Evolutionary conservation across 1,284 basidiomycete species (phyloP), one percentile per base, ranked within the genome.

Genomic region (Sporisorium graminicola): DNA sequence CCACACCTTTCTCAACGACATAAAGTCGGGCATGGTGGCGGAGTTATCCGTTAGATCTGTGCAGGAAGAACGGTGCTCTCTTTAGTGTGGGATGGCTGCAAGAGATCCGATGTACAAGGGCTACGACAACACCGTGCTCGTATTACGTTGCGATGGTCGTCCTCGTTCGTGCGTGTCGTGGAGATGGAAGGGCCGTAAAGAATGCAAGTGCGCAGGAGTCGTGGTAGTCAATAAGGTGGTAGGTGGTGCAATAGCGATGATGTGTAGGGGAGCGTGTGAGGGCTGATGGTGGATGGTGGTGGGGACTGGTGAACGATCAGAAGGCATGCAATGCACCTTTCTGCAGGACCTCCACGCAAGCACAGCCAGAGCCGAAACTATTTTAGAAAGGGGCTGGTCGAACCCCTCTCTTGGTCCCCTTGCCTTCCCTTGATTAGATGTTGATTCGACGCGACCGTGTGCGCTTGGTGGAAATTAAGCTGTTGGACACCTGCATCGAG

Each of bases 1-100:
- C 69, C 70, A 69, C n/a, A 73, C 59, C 40, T 68, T 68, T 44
- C 73, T 77, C 56, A 77, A 52, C 29, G 74, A 77, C 66, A 77
- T 54, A 24, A 77, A 77, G 70, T 77, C 74, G 13, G 74, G 74
- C 74, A 77, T 77, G 42, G 5, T 63, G 49, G 27, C 42, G 54
- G n/a, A n/a, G n/a, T n/a, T 9, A 12, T 26, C 3, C 13, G 9
- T 9, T 12, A 13, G 33, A 35, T 12, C 3, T 35, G 33, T 12
- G 13, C 33, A 12, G 33, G 7, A 13, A 3, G 13, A 12, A 9
- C 33, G 33, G 7, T 35, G 5, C 7, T 13, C 13, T 12, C 7
- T 14, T 35, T 35, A 12, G 37, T 40, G 14, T 1, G 18, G 4
- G 14, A 18, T n/a, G 5, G 37, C 5, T 8, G 37, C 5, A 40